Base-by-base conservation (phyloP, 352 stramenopile species). In the Globisporangium paddicum region DNA sequence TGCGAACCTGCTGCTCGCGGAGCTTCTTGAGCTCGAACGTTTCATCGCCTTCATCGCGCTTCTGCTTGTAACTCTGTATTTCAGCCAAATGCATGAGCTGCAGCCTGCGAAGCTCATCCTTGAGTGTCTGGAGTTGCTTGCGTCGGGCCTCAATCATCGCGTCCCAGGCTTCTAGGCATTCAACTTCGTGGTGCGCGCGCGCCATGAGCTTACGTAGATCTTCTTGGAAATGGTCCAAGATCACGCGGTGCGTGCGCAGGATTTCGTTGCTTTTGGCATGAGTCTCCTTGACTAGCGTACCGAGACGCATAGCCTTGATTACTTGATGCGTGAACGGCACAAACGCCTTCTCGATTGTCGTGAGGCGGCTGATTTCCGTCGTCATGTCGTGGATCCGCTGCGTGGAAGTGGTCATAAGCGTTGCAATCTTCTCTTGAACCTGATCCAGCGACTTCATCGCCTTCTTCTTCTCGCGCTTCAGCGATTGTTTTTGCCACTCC, bases 391-490 rank as follows among this genome's bases (percentile, higher is more conserved):
- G 63, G 21, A 90, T 92, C 2, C 71, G 71, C 45, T 68, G 47
- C 14, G 77, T 79, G 2, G 78, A 92, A 14, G 68, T 76, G 13
- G 63, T 55, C 18, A 75, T 69, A 7, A 92, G 59, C 2, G 37
- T 48, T 7, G 61, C 41, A 26, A 88, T 64, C 49, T 78, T 82
- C 21, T 82, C 63, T 62, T 90, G 69, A 25, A 90, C 66, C 23
- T 77, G 66, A 3, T 73, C 64, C 2, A 90, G 64, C 5, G 74
- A 89, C 44, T 82, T 87, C 44, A 73, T 73, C 9, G 84, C 82
- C 46, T 90, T 92, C 69, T 94, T 94, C 55, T 79, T 83, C 25
- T 92, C 84, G 10, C 83, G 78, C 62, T 92, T 87, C 14, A 94
- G 63, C 38, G 84, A 88, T 47, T 92, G 84, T 40, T 83, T 83